phyloP scores from a whole-genome alignment of 2,329 filamentous ascomycete species.

The Lomentospora prolificans region DNA sequence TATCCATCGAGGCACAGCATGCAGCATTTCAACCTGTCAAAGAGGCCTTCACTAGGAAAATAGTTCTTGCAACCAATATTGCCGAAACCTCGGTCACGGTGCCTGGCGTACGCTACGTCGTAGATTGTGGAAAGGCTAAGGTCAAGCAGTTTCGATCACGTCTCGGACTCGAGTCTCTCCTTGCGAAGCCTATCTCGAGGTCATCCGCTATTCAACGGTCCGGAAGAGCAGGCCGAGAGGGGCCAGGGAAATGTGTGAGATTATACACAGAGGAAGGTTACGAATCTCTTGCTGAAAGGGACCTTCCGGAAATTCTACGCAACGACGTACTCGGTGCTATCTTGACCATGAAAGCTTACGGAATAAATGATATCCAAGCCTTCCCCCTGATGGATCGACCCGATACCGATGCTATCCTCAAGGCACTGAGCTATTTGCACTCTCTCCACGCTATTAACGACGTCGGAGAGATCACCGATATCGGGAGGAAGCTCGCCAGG shows the following conservation, averaged over 20 bases:
- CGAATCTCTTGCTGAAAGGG: constrained; percentile 57
- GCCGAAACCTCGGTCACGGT: constrained; percentile 98
- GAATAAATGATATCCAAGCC: constrained; percentile 66
- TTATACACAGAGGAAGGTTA: constrained; percentile 79
- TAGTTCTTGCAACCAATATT: constrained; percentile 92
- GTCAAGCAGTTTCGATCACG: constrained; percentile 81
- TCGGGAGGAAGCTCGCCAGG: constrained; percentile 67
- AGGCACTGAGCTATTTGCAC: constrained; percentile 71
- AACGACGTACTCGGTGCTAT: constrained; percentile 81
- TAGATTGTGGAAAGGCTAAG: constrained; percentile 91
- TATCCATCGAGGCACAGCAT: constrained; percentile 79
- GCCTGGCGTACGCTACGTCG: constrained; percentile 79
- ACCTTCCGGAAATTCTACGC: constrained; percentile 79
- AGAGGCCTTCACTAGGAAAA: constrained; percentile 66
- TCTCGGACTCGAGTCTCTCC: constrained; percentile 79
- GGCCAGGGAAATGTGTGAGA: constrained; percentile 77
- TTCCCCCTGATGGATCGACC: constrained; percentile 85
- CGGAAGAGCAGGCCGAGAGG: constrained; percentile 88
- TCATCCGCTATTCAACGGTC: constrained; percentile 87
- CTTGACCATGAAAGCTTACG: constrained; percentile 86
- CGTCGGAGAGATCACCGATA: constrained; percentile 60
- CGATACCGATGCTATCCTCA: constrained; percentile 65
- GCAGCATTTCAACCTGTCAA: constrained; percentile 71
- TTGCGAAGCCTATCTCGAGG: constrained; percentile 84
- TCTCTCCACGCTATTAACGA: constrained; percentile 67